A percentile compares a stretch with the other conserved stretches of the same genome.
phyloP scores from a whole-genome alignment of 768 basidiomycete genomes.

The Xerocomellus amylosporus region DNA sequence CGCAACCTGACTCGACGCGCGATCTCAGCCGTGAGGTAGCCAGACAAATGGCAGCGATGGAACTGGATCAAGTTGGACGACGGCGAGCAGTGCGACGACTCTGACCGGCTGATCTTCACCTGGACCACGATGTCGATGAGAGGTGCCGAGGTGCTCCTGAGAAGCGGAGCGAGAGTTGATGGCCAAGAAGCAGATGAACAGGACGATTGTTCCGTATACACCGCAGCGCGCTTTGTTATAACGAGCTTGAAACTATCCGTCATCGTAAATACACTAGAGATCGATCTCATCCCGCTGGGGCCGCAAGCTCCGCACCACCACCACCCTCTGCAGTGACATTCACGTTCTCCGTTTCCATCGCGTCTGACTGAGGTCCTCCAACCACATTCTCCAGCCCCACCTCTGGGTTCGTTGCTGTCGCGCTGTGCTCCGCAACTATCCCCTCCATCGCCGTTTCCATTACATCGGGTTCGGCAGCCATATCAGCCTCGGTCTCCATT shows the following conservation, averaged over 20 bases:
- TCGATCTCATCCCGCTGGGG: slow-evolving; percentile 11
- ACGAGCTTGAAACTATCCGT: background rate
- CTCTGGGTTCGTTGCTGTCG: background rate
- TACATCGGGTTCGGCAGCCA: background rate
- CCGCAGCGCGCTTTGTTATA: background rate
- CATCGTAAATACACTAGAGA: slow-evolving; percentile 6
- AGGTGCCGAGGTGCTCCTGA: background rate
- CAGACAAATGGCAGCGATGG: slow-evolving; percentile 8
- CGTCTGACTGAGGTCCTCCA: background rate
- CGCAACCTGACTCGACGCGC: background rate
- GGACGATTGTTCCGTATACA: background rate
- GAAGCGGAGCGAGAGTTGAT: background rate
- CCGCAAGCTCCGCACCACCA: background rate
- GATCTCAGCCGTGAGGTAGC: slow-evolving; percentile 14
- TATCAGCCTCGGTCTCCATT: slow-evolving; percentile 42
- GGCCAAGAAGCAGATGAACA: background rate
- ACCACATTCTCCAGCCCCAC: background rate
- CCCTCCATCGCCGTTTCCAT: slow-evolving; percentile 11
- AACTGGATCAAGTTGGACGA: background rate
- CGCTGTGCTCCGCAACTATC: background rate
- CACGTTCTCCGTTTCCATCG: background rate
- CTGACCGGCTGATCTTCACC: background rate
- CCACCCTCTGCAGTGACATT: background rate
- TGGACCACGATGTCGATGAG: background rate
- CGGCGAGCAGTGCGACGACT: too few relatives aligned